Percentiles rank a stretch among this genome's conserved stretches.
Conservation (phyloP, 1,284 basidiomycete species). For the Moniliophthora roreri region DNA sequence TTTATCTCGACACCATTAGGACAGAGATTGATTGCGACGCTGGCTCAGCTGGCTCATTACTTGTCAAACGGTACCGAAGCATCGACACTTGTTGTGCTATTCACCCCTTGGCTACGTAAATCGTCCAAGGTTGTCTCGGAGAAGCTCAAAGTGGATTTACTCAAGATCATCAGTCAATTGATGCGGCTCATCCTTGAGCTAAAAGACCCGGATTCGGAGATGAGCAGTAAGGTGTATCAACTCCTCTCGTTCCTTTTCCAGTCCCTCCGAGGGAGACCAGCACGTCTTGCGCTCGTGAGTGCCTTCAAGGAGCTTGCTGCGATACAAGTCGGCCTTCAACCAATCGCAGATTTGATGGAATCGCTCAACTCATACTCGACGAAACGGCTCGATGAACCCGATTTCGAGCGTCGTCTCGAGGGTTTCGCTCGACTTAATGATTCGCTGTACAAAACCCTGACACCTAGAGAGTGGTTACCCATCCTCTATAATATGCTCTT, state of each 20-base stretch:
- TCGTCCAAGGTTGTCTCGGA: conserved; percentile 80
- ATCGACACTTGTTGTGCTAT: conserved; percentile 69
- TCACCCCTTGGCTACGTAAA: conserved; percentile 82
- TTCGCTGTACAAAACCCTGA: conserved; percentile 47
- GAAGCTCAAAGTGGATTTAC: conserved; percentile 83
- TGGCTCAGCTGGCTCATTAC: conserved; percentile 81
- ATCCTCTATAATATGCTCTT: conserved; percentile 84
- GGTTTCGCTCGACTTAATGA: conserved; percentile 84
- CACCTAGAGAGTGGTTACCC: conserved; percentile 76
- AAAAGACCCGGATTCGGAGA: conserved; percentile 43
- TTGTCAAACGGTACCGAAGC: conserved; percentile 76
- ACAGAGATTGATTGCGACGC: conserved; percentile 81
- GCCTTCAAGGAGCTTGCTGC: conserved; percentile 64
- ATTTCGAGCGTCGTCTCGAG: conserved; percentile 84
- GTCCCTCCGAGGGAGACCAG: conserved; percentile 66
- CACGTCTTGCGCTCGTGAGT: conserved; percentile 66
- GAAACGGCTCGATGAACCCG: conserved; percentile 86
- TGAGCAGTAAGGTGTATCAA: conserved; percentile 63
- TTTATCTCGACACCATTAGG: conserved; percentile 70
- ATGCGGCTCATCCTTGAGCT: conserved; percentile 76
- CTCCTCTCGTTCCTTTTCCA: conserved; percentile 78
- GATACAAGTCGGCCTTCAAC: conserved; percentile 48
- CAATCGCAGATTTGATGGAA: conserved; percentile 56
- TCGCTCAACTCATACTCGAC: conserved; percentile 87
- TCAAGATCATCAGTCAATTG: conserved; percentile 76